Percentiles rank a stretch among this genome's conserved stretches.
Evolutionary conservation across 371 early-diverging fungal genomes (phyloP).

Genomic region (Lichtheimia corymbifera): DNA sequence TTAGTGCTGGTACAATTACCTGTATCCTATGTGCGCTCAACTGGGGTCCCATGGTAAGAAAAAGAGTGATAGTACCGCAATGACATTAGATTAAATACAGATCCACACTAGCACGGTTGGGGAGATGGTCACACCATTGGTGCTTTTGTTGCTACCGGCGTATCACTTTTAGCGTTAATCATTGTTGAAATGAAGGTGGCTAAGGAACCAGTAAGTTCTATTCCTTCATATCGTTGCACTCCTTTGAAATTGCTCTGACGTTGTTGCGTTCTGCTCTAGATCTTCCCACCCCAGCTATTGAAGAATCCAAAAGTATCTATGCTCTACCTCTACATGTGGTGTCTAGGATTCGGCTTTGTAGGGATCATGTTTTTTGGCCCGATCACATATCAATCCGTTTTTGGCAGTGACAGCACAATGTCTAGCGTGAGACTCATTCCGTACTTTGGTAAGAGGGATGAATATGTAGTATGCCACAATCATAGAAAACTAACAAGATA

Average conservation of each 20-base stretch:
- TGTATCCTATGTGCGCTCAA: slow-evolving; percentile 52
- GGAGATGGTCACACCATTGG: neutral
- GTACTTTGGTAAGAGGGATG: slow-evolving; percentile 24
- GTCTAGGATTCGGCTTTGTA: slow-evolving; percentile 44
- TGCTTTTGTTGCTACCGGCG: slow-evolving; percentile 13
- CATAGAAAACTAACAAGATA: too few relatives aligned
- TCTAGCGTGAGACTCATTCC: slow-evolving; percentile 48
- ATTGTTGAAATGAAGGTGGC: slow-evolving; percentile 14
- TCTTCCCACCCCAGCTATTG: slow-evolving; percentile 11
- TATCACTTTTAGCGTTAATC: slow-evolving; percentile 2
- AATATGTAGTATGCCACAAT: too few relatives aligned
- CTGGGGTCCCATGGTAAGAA: slow-evolving; percentile 40
- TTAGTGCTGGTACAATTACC: slow-evolving; percentile 19
- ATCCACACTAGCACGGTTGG: slow-evolving; percentile 1
- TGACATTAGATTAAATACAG: too few relatives aligned
- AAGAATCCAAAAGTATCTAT: slow-evolving; percentile 5
- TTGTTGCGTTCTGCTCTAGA: neutral
- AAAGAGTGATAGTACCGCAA: neutral
- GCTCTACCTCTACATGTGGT: slow-evolving; percentile 11
- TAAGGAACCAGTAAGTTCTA: slow-evolving; percentile 7
- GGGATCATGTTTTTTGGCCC: slow-evolving; percentile 73
- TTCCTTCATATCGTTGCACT: neutral
- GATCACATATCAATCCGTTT: slow-evolving; percentile 52
- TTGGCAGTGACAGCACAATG: slow-evolving; percentile 32
- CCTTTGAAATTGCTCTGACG: slow-evolving; percentile 1